phyloP scores from a whole-genome alignment of 192 early-diverging fungal species.

The Linnemannia elongata region DNA sequence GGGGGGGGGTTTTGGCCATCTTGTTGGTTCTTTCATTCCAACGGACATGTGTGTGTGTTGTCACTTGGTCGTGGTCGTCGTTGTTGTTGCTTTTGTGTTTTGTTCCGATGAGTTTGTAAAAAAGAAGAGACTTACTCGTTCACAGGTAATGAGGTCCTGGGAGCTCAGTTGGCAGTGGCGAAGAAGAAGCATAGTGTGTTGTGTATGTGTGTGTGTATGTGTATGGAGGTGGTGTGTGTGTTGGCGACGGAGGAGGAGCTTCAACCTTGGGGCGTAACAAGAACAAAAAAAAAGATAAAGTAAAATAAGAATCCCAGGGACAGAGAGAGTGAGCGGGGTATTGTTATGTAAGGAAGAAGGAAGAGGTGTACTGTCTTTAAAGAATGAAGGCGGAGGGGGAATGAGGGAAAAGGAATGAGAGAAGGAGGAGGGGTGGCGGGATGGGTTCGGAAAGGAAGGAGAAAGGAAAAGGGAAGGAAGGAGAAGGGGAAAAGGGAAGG shows the following conservation, averaged over 20 bases:
- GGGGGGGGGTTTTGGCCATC: no score
- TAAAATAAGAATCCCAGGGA: background rate
- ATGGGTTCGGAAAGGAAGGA: background rate
- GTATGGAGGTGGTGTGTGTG: background rate
- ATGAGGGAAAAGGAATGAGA: background rate
- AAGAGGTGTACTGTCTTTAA: background rate
- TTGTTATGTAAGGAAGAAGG: background rate
- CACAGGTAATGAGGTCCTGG: constrained; percentile 71
- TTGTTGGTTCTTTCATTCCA: background rate
- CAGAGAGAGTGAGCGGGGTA: background rate
- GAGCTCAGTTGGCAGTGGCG: constrained; percentile 62
- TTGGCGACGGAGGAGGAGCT: background rate
- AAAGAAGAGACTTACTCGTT: constrained; percentile 57
- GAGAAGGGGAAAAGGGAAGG: background rate
- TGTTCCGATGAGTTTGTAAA: background rate
- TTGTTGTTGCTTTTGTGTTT: background rate
- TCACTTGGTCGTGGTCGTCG: background rate
- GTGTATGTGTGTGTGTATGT: background rate
- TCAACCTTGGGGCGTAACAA: background rate
- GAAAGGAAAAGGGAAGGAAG: background rate
- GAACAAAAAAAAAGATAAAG: no score
- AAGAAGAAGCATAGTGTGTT: constrained; percentile 59
- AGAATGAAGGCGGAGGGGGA: background rate
- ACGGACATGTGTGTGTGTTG: background rate
- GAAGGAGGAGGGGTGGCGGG: background rate